Base-by-base conservation (phyloP, 805 yeast species). In the Starmerella sp. region DNA sequence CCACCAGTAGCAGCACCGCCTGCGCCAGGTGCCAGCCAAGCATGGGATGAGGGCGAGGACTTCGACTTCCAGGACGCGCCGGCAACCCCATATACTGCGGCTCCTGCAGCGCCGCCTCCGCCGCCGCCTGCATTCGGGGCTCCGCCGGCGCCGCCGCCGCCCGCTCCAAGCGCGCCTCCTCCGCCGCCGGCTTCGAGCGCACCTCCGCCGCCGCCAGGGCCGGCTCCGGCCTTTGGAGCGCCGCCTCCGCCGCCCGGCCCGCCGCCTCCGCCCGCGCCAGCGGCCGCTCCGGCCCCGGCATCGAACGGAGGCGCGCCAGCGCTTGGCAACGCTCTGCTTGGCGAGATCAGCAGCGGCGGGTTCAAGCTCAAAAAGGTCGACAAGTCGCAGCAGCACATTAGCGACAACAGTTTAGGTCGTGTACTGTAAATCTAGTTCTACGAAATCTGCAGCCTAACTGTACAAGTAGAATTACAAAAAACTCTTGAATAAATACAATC, bases 281-380 rank as follows among this genome's bases (percentile, higher is more conserved):
- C 75, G 5, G 68, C 75, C 6, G 73, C 79, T 3, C 76, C 80
- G 11, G 75, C 78, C 13, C 63, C 73, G 15, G 75, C 75, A 6
- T 57, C 67, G 13, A 15, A 22, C 8, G 56, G 49, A 6, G 60
- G 72, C 9, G 61, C 71, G 28, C 63, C 71, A 29, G 57, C 35
- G 3, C 48, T 59, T 8, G 60, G 61, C 11, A 53, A 48, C 35
- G 62, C 63, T 3, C 48, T 69, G 14, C 63, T 69, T 0, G 70
- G 70, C 15, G 72, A 69, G 48, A 69, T 69, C 55, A 64, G 66
- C 34, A 28, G 48, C 10, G 64, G 60, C 29, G 72, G 72, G 29
- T 57, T 55, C 54, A 48, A 62, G 5, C 61, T 69, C 38, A 60
- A 63, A 49, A 66, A 67, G 52, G 71, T 69, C 11, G 66, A 60